phyloP scores from a whole-genome alignment of 352 stramenopile genomes.

The Phytopythium sindhum region DNA sequence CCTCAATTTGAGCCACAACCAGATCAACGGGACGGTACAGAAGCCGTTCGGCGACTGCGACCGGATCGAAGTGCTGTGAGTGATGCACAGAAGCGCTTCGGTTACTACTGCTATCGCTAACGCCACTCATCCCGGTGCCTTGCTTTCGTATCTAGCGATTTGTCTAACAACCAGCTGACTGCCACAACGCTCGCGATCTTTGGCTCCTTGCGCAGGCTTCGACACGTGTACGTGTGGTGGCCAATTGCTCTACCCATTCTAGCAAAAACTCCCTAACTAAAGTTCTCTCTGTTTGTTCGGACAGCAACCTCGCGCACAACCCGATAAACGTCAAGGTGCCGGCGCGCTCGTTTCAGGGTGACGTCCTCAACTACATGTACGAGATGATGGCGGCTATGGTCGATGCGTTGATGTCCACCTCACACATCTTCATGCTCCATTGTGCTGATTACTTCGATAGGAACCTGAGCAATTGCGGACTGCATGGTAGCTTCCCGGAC shows the following conservation, averaged over 20 bases:
- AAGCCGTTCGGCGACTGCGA: conserved; percentile 52
- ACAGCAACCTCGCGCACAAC: conserved; percentile 52
- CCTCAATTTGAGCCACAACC: conserved; percentile 52
- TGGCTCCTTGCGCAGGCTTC: conserved; percentile 30
- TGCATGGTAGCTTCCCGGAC: neutral
- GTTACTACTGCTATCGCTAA: neutral
- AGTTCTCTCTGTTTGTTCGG: neutral
- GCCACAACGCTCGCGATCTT: conserved; percentile 30
- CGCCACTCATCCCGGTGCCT: neutral
- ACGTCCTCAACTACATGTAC: conserved; percentile 51
- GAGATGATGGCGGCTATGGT: neutral
- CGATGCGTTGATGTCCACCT: no score
- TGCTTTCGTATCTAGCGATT: conserved; percentile 20
- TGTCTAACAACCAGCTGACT: conserved; percentile 35
- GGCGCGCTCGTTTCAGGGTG: conserved; percentile 33
- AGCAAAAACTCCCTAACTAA: neutral
- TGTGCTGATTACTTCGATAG: neutral
- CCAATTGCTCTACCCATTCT: neutral
- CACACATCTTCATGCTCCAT: neutral
- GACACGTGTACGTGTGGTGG: conserved; percentile 25
- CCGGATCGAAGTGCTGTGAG: conserved; percentile 52
- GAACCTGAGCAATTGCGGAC: conserved; percentile 3
- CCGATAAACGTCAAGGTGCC: conserved; percentile 31
- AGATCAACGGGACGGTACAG: conserved; percentile 37
- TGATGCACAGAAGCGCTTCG: conserved; percentile 9